phyloP scores from a whole-genome alignment of 169 alveolate genomes.

The Babesia bigemina region DNA sequence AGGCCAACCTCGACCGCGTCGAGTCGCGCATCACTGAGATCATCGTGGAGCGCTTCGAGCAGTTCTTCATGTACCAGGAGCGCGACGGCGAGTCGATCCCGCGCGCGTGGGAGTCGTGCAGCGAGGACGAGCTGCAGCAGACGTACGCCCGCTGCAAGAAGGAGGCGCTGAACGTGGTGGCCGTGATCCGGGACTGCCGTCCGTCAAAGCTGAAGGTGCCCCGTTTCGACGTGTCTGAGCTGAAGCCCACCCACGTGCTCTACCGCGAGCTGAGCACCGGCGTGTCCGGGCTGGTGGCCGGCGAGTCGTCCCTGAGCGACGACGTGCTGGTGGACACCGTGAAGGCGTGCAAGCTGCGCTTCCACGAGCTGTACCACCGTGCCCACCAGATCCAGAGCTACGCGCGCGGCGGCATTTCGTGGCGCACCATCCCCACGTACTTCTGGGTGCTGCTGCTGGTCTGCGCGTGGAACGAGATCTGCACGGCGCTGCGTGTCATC shows the following conservation, averaged over 20 bases:
- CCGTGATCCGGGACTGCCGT: conserved; percentile 33
- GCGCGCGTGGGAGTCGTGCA: conserved; percentile 56
- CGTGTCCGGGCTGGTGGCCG: conserved; percentile 1
- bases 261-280: conserved; percentile 43
- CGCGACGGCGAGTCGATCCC: conserved; percentile 61
- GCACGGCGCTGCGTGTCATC: conserved; percentile 51
- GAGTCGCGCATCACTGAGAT: conserved; percentile 37
- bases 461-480: conserved; percentile 77
- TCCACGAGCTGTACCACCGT: conserved; percentile 51
- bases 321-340: conserved; percentile 36
- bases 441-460: conserved; percentile 75
- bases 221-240: conserved; percentile 1
- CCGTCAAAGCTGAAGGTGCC: conserved; percentile 41
- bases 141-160: conserved; percentile 53
- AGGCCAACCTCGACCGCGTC: conserved; percentile 36
- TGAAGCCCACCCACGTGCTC: conserved; percentile 45
- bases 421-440: conserved; percentile 76
- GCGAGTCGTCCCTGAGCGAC: conserved; percentile 16
- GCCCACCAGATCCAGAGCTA: conserved; percentile 61
- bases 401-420: conserved; percentile 44
- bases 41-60: conserved; percentile 54
- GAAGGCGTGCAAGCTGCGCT: conserved; percentile 49
- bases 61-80: conserved; percentile 65
- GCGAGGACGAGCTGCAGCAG: conserved; percentile 55
- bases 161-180: conserved; percentile 59